Percentiles rank a stretch among this genome's conserved stretches.
phyloP scores from a whole-genome alignment of 768 basidiomycete genomes.

The Tricholoma terreum region DNA sequence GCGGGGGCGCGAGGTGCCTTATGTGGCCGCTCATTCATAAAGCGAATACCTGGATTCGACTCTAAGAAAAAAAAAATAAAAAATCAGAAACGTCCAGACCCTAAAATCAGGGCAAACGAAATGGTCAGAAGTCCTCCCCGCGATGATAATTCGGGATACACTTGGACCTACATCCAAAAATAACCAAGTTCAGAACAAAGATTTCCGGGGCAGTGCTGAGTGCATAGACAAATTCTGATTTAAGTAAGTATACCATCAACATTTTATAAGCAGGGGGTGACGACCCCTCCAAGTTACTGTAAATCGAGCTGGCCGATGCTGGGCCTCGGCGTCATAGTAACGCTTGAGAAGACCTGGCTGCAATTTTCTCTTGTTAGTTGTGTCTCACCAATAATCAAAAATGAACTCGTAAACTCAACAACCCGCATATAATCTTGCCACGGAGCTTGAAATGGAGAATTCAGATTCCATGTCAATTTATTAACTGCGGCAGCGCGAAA shows the following conservation, averaged over 20 bases:
- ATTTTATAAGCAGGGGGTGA: not conserved
- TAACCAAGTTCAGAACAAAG: not conserved
- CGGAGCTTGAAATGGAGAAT: not conserved
- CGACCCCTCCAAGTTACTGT: no score
- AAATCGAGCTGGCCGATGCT: no score
- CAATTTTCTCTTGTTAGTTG: not conserved
- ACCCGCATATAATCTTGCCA: not conserved
- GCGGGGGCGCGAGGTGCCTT: no score
- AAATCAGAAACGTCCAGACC: not conserved
- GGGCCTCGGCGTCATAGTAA: no score
- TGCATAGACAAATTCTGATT: not conserved
- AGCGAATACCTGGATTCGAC: no score
- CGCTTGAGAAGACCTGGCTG: no score
- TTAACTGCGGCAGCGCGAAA: not conserved
- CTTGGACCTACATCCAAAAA: not conserved
- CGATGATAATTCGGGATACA: not conserved
- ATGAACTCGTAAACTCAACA: not conserved
- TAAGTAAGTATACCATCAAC: not conserved
- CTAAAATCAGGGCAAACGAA: not conserved
- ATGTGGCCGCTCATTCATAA: no score
- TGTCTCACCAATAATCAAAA: not conserved
- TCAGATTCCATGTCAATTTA: not conserved
- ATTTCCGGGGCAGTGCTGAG: not conserved
- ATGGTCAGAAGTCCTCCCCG: no score
- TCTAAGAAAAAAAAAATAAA: no score